Conservation (phyloP, 2,329 filamentous ascomycete genomes). For the Arthrocladium fulminans region DNA sequence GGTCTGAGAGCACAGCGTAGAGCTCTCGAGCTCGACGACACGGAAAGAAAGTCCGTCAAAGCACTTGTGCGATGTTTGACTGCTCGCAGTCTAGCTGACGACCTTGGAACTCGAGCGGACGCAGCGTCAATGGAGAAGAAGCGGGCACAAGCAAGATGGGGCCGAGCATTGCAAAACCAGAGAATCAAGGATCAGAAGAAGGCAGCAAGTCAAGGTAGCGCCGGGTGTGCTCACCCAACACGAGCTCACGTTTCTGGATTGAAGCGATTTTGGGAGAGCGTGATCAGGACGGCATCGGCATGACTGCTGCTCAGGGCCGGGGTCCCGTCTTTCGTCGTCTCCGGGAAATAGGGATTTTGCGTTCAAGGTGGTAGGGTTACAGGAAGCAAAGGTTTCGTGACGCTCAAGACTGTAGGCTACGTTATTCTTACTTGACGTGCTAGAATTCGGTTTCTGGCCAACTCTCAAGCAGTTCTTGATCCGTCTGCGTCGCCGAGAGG, state of each 20-base stretch:
- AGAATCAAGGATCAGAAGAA: conserved; percentile 16
- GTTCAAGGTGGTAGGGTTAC: no score
- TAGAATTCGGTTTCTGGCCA: no score
- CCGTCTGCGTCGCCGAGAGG: no score
- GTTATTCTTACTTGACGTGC: no score
- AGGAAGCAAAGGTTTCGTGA: no score
- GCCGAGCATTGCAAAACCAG: conserved; percentile 16
- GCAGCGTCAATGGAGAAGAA: conserved; percentile 16
- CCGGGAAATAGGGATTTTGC: neutral
- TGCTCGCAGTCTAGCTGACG: conserved; percentile 14
- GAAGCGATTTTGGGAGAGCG: conserved; percentile 57
- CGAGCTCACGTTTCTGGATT: conserved; percentile 49
- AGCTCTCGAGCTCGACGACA: conserved; percentile 29
- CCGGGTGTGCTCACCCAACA: conserved; percentile 24
- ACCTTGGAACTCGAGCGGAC: conserved; percentile 13
- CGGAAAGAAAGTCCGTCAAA: conserved; percentile 19
- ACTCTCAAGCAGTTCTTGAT: no score
- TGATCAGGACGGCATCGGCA: conserved; percentile 32
- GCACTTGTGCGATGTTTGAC: conserved; percentile 19
- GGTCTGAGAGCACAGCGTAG: conserved; percentile 27
- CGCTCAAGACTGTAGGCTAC: no score
- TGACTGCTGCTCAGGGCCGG: conserved; percentile 4
- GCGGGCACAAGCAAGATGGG: conserved; percentile 18
- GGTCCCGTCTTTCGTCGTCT: no score
- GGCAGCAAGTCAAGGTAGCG: conserved; percentile 7